Conservation (phyloP, 345 rosid species). For the Pugionium cornutum region DNA sequence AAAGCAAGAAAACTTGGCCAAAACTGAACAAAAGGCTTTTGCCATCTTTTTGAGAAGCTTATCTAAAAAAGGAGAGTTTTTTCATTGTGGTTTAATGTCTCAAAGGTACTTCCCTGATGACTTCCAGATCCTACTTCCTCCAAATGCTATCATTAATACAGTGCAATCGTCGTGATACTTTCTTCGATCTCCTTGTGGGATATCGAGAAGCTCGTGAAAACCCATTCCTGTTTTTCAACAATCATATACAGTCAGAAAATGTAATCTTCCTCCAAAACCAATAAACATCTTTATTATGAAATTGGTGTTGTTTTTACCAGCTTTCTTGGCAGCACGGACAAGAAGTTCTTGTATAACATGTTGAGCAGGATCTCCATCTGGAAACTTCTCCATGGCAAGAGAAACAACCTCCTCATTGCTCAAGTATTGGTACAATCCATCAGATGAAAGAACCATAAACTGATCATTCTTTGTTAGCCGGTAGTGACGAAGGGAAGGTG, state of each 20-base stretch:
- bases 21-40: slow-evolving; percentile 2
- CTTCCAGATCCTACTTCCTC: slow-evolving; percentile 94
- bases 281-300: too few relatives aligned
- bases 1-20: slow-evolving; percentile 9
- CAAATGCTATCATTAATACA: slow-evolving; percentile 92
- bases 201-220: slow-evolving; percentile 86
- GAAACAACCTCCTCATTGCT: slow-evolving; percentile 92
- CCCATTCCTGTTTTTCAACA: slow-evolving; percentile 61
- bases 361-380: slow-evolving; percentile 98
- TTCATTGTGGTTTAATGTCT: slow-evolving; percentile 16
- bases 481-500: slow-evolving; percentile 85
- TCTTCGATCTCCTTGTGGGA: slow-evolving; percentile 95
- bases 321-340: slow-evolving; percentile 92
- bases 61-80: neutral
- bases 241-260: neutral
- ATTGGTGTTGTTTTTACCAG: slow-evolving; percentile 52
- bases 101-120: slow-evolving; percentile 92
- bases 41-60: slow-evolving; percentile 6
- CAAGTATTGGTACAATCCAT: slow-evolving; percentile 93
- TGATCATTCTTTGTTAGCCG: slow-evolving; percentile 79
- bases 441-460: slow-evolving; percentile 88
- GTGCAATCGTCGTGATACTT: slow-evolving; percentile 97
- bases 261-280: neutral
- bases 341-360: slow-evolving; percentile 91
- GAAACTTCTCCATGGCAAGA: slow-evolving; percentile 83